Conservation (phyloP, 768 basidiomycete species). For the Rhodotorula babjevae region DNA sequence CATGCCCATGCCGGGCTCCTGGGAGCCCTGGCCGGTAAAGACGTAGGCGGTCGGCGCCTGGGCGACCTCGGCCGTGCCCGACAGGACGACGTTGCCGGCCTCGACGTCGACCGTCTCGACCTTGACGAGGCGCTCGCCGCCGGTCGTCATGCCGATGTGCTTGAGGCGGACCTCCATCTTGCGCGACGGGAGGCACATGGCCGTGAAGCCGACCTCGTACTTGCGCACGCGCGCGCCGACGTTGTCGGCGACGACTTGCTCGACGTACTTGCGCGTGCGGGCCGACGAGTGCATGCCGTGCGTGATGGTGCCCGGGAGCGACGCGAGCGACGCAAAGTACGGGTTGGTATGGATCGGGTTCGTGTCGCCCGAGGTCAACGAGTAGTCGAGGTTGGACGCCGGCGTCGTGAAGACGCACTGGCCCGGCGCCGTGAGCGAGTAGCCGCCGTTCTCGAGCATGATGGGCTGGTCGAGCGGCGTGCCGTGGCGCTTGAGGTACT, state of each 20-base stretch:
- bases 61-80: conserved; percentile 85
- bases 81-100: conserved; percentile 82
- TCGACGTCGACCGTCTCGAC: conserved; percentile 73
- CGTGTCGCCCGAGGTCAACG: conserved; percentile 91
- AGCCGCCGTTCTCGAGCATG: conserved; percentile 78
- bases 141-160: conserved; percentile 77
- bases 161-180: conserved; percentile 78
- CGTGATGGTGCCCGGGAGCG: conserved; percentile 91
- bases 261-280: conserved; percentile 84
- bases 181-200: conserved; percentile 91
- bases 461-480: conserved; percentile 67
- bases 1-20: conserved; percentile 99
- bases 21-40: conserved; percentile 97
- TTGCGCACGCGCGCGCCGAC: conserved; percentile 83
- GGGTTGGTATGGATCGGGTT: conserved; percentile 99
- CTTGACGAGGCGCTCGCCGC: conserved; percentile 86
- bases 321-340: conserved; percentile 90
- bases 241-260: conserved; percentile 88
- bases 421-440: conserved; percentile 65
- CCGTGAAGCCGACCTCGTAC: conserved; percentile 91
- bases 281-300: conserved; percentile 97
- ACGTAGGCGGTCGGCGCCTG: conserved; percentile 90
- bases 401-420: conserved; percentile 73
- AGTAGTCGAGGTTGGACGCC: conserved; percentile 90
- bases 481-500: conserved; percentile 90